phyloP scores from a whole-genome alignment of 225 moss, liverwort and hornwort genomes.

The Sphagnum contortum region DNA sequence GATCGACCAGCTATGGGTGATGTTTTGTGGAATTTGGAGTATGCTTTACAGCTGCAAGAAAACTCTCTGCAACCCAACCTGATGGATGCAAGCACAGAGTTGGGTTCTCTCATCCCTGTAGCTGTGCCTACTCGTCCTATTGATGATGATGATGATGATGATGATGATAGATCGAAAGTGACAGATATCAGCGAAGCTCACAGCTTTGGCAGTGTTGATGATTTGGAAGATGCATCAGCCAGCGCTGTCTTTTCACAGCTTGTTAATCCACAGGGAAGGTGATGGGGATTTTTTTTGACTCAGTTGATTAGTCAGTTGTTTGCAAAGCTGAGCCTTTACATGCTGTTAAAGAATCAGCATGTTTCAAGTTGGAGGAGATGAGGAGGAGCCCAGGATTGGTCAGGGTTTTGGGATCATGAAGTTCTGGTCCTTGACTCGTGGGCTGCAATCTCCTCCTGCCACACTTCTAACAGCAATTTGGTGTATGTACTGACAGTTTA shows the following conservation, averaged over 20 bases:
- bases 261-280: constrained; percentile 94
- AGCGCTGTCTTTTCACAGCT: constrained; percentile 95
- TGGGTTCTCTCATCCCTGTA: constrained; percentile 37
- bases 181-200: constrained; percentile 43
- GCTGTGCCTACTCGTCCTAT: constrained; percentile 32
- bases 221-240: constrained; percentile 65
- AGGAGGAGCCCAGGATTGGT: too few species aligned
- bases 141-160: constrained; percentile 14
- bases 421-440: too few species aligned
- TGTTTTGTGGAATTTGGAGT: constrained; percentile 88
- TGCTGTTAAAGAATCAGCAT: too few species aligned
- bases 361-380: too few species aligned
- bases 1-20: constrained; percentile 91
- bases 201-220: constrained; percentile 44
- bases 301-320: too few species aligned
- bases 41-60: constrained; percentile 73
- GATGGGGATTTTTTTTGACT: constrained; percentile 5
- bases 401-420: too few species aligned
- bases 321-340: too few species aligned
- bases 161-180: constrained; percentile 20
- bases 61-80: constrained; percentile 49
- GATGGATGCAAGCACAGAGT: constrained; percentile 62
- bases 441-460: too few species aligned
- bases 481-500: too few species aligned
- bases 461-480: too few species aligned